Conservation (phyloP, 2,329 filamentous ascomycete species). For the Ampelomyces quisqualis region DNA sequence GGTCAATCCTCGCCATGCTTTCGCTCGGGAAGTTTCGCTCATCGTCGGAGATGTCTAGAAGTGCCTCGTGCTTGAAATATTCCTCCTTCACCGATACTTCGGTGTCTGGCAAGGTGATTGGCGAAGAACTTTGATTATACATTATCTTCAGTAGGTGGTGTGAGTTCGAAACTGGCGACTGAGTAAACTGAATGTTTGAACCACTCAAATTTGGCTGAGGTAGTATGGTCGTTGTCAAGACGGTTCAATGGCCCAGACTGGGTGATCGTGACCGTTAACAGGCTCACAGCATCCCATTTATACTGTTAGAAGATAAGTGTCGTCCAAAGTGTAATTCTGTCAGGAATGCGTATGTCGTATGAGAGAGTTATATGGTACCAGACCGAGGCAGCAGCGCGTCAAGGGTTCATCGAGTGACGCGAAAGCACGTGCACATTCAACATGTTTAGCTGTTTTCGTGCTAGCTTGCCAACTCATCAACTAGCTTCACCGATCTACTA, state of each 20-base stretch:
- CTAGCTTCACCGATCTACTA: not conserved
- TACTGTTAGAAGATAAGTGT: conserved; percentile 1
- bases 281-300: conserved; percentile 3
- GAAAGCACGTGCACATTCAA: conserved; percentile 20
- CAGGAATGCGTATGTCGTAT: conserved; percentile 3
- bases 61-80: conserved; percentile 33
- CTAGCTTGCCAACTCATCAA: conserved; percentile 17
- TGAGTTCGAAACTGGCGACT: not conserved
- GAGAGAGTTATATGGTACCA: conserved; percentile 7
- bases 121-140: not conserved
- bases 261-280: not conserved
- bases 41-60: conserved; percentile 35
- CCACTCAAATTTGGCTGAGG: not conserved
- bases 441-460: conserved; percentile 10
- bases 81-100: conserved; percentile 28
- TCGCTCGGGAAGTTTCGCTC: conserved; percentile 21
- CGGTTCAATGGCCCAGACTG: not conserved
- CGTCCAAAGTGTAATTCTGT: not conserved
- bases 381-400: conserved; percentile 19
- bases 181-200: no score
- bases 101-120: conserved; percentile 22
- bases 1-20: conserved; percentile 15
- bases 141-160: no score
- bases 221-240: not conserved
- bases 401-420: conserved; percentile 15